Evolutionary conservation across 2,329 filamentous ascomycete species (phyloP).

Genomic region (Geosmithia putterillii): DNA sequence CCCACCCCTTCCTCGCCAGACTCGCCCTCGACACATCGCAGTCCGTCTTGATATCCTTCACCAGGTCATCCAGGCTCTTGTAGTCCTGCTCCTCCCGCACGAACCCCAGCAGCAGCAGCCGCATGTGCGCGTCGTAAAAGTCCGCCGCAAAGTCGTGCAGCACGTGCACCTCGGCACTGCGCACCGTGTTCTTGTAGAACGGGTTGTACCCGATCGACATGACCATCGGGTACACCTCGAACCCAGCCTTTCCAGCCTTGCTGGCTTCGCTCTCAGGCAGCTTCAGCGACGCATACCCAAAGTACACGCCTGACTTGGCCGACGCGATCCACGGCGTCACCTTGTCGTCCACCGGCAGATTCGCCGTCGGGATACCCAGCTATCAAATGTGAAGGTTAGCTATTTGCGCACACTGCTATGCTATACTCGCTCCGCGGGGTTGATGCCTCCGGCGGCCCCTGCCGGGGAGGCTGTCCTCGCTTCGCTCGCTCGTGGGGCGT

Average conservation of each 20-base stretch:
- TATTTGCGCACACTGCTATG: not conserved
- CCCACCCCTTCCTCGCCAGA: slow-evolving; percentile 54
- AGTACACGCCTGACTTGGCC: slow-evolving; percentile 77
- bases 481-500: slow-evolving; percentile 1
- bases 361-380: slow-evolving; percentile 95
- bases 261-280: slow-evolving; percentile 23
- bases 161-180: slow-evolving; percentile 83
- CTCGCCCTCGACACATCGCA: slow-evolving; percentile 71
- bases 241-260: slow-evolving; percentile 1
- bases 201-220: slow-evolving; percentile 96
- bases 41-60: slow-evolving; percentile 81
- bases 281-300: slow-evolving; percentile 73
- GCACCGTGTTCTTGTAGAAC: slow-evolving; percentile 85
- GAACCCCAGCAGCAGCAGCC: slow-evolving; percentile 72
- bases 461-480: too few relatives aligned
- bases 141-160: slow-evolving; percentile 65
- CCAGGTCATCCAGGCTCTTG: slow-evolving; percentile 65
- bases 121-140: slow-evolving; percentile 76
- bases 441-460: too few relatives aligned
- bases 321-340: slow-evolving; percentile 47
- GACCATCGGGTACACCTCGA: slow-evolving; percentile 65
- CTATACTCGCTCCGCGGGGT: too few relatives aligned
- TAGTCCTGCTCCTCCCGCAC: slow-evolving; percentile 88
- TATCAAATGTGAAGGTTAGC: too few relatives aligned
- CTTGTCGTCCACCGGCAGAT: slow-evolving; percentile 63